Base-by-base conservation (phyloP, 2,329 filamentous ascomycete genomes). In the Trichoderma polysporum region DNA sequence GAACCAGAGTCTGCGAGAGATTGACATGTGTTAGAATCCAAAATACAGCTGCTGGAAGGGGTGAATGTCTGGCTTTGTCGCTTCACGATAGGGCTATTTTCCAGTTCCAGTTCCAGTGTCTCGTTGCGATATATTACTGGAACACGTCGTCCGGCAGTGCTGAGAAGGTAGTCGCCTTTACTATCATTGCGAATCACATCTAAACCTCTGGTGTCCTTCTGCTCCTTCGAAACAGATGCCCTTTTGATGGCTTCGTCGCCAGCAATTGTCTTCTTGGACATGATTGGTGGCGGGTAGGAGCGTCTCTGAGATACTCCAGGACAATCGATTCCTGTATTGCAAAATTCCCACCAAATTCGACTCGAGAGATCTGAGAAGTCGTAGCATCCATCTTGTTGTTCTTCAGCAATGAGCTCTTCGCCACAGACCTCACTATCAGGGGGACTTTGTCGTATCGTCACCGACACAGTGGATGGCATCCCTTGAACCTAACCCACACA, bases 311-410 rank as follows among this genome's bases (percentile, higher is more conserved):
- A 19, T 33, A 57, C 19, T 22, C 61, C 61, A 33, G 61, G 61
- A 22, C 65, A 67, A 47, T 67, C 65, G 56, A 37, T 67, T 22
- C 65, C 57, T 2, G 65, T 67, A 12, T 67, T 50, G 65, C 65
- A 67, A 49, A 67, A 67, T 19, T 15, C 27, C 65, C 65, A 67
- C 65, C 65, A 67, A 60, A 67, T 64, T 41, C 56, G 13, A 19
- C 64, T 57, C 8, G 58, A 63, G 15, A 67, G 57, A 17, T 63
- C 41, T 15, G 65, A 33, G 19, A 63, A 22, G 25, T 67, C 65
- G 19, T 54, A 67, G 13, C 65, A 67, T 54, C 65, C 65, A 35
- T 67, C 41, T 25, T 67, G 65, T 10, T 50, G 57, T 45, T 67
- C 52, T 2, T 53, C 3, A 22, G 57, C 65, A 49, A 67, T 61